Evolutionary conservation across 371 early-diverging fungal genomes (phyloP).

Genomic region (Thermomucor indicae-seudaticae): DNA sequence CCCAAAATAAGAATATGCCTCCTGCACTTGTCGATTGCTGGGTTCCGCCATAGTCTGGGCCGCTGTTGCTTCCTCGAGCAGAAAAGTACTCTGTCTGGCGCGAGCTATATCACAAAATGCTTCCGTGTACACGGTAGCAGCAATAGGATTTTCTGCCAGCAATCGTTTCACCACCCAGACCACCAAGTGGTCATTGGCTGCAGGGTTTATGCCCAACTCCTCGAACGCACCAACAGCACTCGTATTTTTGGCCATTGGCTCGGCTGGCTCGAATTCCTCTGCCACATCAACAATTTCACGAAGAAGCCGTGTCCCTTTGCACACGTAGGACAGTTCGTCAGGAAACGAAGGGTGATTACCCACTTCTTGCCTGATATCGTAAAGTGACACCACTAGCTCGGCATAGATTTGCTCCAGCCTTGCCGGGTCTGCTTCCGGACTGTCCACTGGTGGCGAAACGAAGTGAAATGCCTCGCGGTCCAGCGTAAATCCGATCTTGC

Average conservation of each 20-base stretch:
- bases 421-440: background rate
- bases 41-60: slow-evolving; percentile 46
- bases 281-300: slow-evolving; percentile 1
- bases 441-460: slow-evolving; percentile 25
- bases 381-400: slow-evolving; percentile 19
- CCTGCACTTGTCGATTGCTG: slow-evolving; percentile 36
- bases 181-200: slow-evolving; percentile 44
- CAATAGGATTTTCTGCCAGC: slow-evolving; percentile 24
- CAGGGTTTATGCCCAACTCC: slow-evolving; percentile 42
- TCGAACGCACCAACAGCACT: slow-evolving; percentile 23
- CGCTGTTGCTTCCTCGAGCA: slow-evolving; percentile 40
- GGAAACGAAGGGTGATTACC: slow-evolving; percentile 8
- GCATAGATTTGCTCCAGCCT: slow-evolving; percentile 17
- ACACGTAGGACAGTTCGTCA: slow-evolving; percentile 1
- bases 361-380: slow-evolving; percentile 12
- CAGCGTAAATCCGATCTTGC: slow-evolving; percentile 26
- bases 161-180: slow-evolving; percentile 44
- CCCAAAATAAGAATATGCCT: slow-evolving; percentile 53
- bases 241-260: slow-evolving; percentile 3
- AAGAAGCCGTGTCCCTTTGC: background rate
- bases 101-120: slow-evolving; percentile 34
- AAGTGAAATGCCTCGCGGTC: slow-evolving; percentile 20
- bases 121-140: slow-evolving; percentile 31
- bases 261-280: slow-evolving; percentile 2
- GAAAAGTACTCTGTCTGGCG: slow-evolving; percentile 22